phyloP scores from a whole-genome alignment of 176 grass and related monocot species.

The Themeda triandra region DNA sequence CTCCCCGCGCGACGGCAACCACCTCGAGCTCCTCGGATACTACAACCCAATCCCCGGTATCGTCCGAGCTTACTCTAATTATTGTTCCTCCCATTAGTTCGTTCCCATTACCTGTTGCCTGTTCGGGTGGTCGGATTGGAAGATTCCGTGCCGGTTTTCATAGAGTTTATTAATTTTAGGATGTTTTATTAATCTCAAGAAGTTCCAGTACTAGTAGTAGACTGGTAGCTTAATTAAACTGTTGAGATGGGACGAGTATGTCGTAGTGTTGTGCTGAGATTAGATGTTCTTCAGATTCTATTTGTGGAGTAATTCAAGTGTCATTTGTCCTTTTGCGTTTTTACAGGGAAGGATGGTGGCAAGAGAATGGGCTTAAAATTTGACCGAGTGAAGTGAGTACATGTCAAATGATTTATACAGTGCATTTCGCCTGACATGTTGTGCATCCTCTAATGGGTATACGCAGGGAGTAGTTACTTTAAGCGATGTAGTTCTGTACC shows the following conservation, averaged over 20 bases:
- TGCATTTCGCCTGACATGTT: not conserved
- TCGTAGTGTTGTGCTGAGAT: too few species aligned
- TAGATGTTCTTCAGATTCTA: not conserved
- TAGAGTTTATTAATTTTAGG: not conserved
- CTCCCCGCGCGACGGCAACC: conserved; percentile 46
- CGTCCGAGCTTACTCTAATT: not conserved
- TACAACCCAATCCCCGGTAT: conserved; percentile 56
- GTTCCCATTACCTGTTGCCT: too few species aligned
- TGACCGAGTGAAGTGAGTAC: conserved; percentile 63
- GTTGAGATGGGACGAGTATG: not conserved
- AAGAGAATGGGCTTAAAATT: conserved; percentile 83
- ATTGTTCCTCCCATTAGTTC: not conserved
- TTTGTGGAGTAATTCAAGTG: too few species aligned
- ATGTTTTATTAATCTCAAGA: not conserved
- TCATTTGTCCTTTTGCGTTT: not conserved
- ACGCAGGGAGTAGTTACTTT: not conserved
- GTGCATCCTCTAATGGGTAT: not conserved
- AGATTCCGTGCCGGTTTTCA: not conserved
- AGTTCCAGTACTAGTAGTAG: too few species aligned
- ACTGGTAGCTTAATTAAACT: too few species aligned
- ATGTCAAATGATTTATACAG: too few species aligned
- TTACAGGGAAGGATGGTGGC: conserved; percentile 56
- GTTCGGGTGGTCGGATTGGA: not conserved
- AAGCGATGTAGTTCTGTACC: not conserved
- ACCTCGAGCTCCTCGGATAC: conserved; percentile 59